These are phyloP conservation scores for Symbiodinium natans DNA, from an alignment of 73 alveolate genomes.

Conservation along the genomic window DNA sequence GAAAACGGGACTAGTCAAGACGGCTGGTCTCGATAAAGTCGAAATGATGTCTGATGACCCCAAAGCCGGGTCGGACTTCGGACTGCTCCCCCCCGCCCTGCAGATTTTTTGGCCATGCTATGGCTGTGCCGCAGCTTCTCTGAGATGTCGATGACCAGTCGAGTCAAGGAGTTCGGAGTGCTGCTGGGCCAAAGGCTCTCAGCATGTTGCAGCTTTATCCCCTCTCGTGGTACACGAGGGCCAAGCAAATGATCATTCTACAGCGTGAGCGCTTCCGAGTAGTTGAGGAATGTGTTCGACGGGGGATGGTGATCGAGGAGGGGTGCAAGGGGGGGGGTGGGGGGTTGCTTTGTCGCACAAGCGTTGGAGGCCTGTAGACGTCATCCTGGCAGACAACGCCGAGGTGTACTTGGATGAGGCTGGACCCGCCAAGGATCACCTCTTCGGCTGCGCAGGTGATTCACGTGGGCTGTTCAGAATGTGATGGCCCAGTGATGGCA, in stretches of 20 bases:
- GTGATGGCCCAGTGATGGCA: no score
- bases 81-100: not conserved
- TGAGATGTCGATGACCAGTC: no score
- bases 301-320: not conserved
- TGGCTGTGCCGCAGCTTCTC: no score
- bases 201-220: not conserved
- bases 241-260: no score
- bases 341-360: no score
- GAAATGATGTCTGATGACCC: not conserved
- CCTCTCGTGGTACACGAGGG: not conserved
- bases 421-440: not conserved
- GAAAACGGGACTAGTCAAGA: not conserved
- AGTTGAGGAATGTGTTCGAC: not conserved
- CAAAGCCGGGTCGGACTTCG: not conserved
- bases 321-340: not conserved
- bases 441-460: no score
- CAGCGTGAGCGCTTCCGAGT: no score
- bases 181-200: not conserved
- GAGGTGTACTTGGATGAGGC: slow-evolving; percentile 12
- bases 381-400: not conserved
- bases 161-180: no score
- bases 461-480: no score
- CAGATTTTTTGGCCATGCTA: not conserved
- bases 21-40: not conserved
- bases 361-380: not conserved